A percentile compares a stretch with the other conserved stretches of the same genome.
phyloP scores from a whole-genome alignment of 2,329 filamentous ascomycete genomes.

The Xylariaceae sp. region DNA sequence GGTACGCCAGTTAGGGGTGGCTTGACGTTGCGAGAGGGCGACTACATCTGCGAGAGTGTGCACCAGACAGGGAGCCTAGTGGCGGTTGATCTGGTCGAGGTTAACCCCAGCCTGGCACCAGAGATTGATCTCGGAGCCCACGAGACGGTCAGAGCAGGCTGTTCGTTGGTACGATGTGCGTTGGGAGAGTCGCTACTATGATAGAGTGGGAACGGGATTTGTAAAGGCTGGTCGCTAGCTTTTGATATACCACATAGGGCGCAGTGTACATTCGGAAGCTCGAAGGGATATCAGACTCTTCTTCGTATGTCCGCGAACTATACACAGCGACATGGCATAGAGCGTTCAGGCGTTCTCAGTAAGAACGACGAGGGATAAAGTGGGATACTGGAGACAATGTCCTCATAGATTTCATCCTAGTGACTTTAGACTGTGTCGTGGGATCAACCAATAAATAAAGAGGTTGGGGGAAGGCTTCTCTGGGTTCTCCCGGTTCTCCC shows the following conservation, averaged over 20 bases:
- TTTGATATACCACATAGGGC: too few species aligned
- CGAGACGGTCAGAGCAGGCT: constrained; percentile 88
- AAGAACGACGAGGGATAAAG: too few species aligned
- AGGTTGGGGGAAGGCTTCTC: background rate
- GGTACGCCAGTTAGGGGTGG: constrained; percentile 94
- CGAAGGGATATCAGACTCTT: too few species aligned
- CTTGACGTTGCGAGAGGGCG: constrained; percentile 89
- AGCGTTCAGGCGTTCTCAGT: too few species aligned
- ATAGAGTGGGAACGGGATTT: too few species aligned
- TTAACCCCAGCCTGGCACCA: constrained; percentile 72
- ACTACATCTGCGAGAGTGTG: constrained; percentile 91
- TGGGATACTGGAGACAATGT: background rate
- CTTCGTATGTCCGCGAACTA: too few species aligned
- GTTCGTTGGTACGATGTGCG: constrained; percentile 87
- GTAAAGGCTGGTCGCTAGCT: too few species aligned
- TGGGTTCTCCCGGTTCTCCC: background rate
- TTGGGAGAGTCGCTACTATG: constrained; percentile 88
- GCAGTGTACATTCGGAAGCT: too few species aligned
- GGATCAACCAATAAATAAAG: background rate
- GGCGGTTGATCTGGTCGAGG: constrained; percentile 81
- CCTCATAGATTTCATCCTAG: background rate
- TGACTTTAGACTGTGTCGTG: background rate
- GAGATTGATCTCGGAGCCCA: constrained; percentile 65
- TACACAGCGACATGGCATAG: too few species aligned
- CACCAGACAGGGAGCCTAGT: constrained; percentile 79